A percentile compares a stretch with the other conserved stretches of the same genome.
Evolutionary conservation across 169 alveolate species (phyloP).

Genomic region (Babesia bovis): DNA sequence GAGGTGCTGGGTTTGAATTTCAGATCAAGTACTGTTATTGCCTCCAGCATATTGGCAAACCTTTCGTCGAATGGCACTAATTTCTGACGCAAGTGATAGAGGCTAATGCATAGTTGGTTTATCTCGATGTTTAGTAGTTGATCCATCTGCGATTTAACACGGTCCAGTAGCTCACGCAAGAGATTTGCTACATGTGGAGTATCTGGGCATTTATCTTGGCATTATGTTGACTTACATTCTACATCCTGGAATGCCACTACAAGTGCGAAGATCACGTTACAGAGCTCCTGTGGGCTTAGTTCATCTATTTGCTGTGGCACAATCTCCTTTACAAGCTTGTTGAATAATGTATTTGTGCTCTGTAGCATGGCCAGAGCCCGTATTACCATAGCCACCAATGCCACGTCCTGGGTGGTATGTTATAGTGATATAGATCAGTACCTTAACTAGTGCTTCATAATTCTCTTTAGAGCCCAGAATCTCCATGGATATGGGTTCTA

Average conservation of each 20-base stretch:
- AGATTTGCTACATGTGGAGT: conserved; percentile 7
- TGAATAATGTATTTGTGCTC: conserved; percentile 19
- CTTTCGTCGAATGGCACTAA: conserved; percentile 21
- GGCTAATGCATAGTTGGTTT: conserved; percentile 58
- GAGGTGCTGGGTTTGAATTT: conserved; percentile 59
- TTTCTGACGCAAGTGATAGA: conserved; percentile 29
- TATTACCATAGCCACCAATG: conserved; percentile 54
- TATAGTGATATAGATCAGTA: not conserved
- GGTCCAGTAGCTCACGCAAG: conserved; percentile 32
- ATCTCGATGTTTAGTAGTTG: conserved; percentile 52
- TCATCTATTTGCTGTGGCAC: conserved; percentile 36
- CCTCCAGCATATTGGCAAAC: conserved; percentile 34
- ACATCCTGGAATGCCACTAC: conserved; percentile 46
- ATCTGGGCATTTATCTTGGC: conserved; percentile 1
- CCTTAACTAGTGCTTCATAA: conserved; percentile 41
- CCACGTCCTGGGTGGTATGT: conserved; percentile 26
- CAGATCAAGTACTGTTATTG: conserved; percentile 29
- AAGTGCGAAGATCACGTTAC: conserved; percentile 54
- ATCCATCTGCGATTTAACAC: conserved; percentile 16
- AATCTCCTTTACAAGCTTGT: conserved; percentile 23
- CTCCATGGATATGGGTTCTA: conserved; percentile 19
- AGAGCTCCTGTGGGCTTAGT: conserved; percentile 60
- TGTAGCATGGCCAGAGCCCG: conserved; percentile 60
- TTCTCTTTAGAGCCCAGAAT: conserved; percentile 4
- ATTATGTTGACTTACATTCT: conserved; percentile 21